Conservation (phyloP, 768 basidiomycete species). For the Arthromyces matolae region DNA sequence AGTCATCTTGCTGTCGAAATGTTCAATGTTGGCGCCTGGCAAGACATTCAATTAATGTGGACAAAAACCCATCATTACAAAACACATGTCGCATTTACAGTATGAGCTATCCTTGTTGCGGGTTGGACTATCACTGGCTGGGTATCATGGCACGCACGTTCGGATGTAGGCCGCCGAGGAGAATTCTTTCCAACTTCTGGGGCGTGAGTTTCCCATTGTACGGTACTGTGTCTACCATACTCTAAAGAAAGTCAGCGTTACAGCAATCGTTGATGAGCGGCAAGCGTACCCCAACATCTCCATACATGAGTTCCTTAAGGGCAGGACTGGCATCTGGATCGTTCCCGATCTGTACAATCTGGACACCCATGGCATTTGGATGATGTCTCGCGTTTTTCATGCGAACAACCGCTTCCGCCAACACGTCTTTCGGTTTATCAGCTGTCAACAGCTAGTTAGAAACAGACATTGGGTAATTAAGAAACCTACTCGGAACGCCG, state of each 20-base stretch:
- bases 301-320: slow-evolving; percentile 22
- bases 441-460: slow-evolving; percentile 5
- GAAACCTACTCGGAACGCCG: slow-evolving; percentile 25
- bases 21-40: too few relatives aligned
- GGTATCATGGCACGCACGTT: slow-evolving; percentile 24
- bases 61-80: too few relatives aligned
- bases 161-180: slow-evolving; percentile 32
- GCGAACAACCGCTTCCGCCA: slow-evolving; percentile 21
- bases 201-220: slow-evolving; percentile 26
- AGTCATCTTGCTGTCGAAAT: too few relatives aligned
- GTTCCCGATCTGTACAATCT: slow-evolving; percentile 33
- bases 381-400: slow-evolving; percentile 25
- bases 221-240: slow-evolving; percentile 30
- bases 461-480: background rate
- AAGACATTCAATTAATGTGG: too few relatives aligned
- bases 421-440: slow-evolving; percentile 17
- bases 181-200: slow-evolving; percentile 26
- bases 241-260: slow-evolving; percentile 14
- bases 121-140: too few relatives aligned
- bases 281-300: slow-evolving; percentile 27
- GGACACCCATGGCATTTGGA: slow-evolving; percentile 30
- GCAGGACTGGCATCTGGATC: slow-evolving; percentile 15
- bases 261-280: too few relatives aligned
- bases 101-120: background rate
- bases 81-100: background rate